Base-by-base conservation (phyloP, 2,329 filamentous ascomycete species). In the Davidsoniella neocaledoniae region DNA sequence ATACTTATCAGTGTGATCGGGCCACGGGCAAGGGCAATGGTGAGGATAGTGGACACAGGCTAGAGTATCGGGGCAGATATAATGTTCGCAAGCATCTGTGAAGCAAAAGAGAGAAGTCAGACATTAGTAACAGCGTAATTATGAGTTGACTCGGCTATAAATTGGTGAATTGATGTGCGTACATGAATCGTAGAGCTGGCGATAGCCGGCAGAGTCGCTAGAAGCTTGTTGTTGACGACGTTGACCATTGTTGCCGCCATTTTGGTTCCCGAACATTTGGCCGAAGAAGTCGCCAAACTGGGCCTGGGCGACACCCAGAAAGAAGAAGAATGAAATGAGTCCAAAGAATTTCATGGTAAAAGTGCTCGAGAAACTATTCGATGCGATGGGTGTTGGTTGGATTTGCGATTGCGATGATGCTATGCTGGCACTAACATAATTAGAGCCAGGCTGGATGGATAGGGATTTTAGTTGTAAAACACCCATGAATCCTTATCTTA, bases 201-300 rank as follows among this genome's bases (percentile, higher is more conserved):
- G 80, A 64, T 95, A 96, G 70, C 84, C 82, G 21, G 70, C 68
- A 12, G 85, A 83, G 66, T 96, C 90, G 60, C 85, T 93, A 2
- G 85, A 76, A 25, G 83, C 85, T 63, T 95, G 91, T 59, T 86
- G 81, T 23, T 77, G 76, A 57, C 80, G 72, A 50, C 77, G 74
- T 10, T 25, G 51, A 76, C 70, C 10, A 33, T 70, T 67, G 9
- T 63, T 60, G 44, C 37, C 42, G n/a, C 42, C 43, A 43, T 61
- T 62, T 46, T 52, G 50, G 56, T 76, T 76, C 58, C 78, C 74
- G 64, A 98, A 96, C 86, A 96, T 94, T 59, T 96, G 86, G 63
- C 95, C 88, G 67, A 96, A 98, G 75, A 98, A 94, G 62, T 86
- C 83, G 64, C 96, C 96, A 66, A 96, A 90, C 9, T 74, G 68